These are phyloP conservation scores for Coniochaeta sp. DNA, from an alignment of 2,329 filamentous ascomycete species.

Conservation along the genomic window DNA sequence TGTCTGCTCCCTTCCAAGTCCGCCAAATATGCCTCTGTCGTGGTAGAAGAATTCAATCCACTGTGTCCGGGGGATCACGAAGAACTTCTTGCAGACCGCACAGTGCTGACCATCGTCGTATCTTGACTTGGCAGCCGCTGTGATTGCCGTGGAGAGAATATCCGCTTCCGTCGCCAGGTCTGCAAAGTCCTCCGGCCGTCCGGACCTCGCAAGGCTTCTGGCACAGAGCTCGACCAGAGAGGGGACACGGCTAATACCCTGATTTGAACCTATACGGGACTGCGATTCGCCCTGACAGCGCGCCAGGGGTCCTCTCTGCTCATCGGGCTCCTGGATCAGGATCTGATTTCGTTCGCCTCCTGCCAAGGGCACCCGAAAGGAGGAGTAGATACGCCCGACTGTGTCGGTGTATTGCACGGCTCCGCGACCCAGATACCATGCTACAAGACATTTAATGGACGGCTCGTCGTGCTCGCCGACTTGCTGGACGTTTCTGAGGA, in stretches of 20 bases:
- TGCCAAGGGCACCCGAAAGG: constrained; percentile 11
- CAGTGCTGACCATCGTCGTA: not conserved
- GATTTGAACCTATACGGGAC: not conserved
- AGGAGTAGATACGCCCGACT: constrained; percentile 11
- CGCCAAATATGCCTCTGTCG: not conserved
- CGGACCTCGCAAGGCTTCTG: constrained; percentile 34
- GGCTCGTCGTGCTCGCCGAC: constrained; percentile 3
- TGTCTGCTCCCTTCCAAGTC: not conserved
- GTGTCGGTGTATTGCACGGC: constrained; percentile 21
- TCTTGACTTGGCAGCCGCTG: not conserved
- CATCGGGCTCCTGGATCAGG: not conserved
- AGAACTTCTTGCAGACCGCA: not conserved
- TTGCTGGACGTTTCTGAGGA: not conserved
- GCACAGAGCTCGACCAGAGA: constrained; percentile 45
- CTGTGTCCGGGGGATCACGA: not conserved
- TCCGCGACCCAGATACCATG: constrained; percentile 14
- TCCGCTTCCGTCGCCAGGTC: not conserved
- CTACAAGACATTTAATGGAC: constrained; percentile 8
- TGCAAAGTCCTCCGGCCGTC: constrained; percentile 23
- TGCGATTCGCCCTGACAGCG: not conserved
- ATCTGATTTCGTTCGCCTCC: constrained; percentile 1
- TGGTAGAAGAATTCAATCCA: not conserved
- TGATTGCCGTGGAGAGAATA: not conserved
- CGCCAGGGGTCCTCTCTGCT: not conserved
- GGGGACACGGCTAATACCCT: constrained; percentile 24